phyloP scores from a whole-genome alignment of 2,329 filamentous ascomycete species.

The Xylariales sp. region DNA sequence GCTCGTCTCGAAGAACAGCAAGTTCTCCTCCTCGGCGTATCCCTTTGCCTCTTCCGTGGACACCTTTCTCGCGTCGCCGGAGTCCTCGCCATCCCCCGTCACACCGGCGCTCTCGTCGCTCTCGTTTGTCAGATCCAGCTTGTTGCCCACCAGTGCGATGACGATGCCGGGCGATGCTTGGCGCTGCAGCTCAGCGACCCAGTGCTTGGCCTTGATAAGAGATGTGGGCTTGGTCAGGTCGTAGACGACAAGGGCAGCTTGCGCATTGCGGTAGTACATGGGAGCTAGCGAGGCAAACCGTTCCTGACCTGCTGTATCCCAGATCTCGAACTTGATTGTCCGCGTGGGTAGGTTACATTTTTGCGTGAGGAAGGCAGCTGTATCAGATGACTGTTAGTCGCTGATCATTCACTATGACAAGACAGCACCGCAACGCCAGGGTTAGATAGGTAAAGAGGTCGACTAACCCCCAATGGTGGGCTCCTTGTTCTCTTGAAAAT shows the following conservation, averaged over 20 bases:
- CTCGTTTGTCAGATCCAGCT: constrained; percentile 79
- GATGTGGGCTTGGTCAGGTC: constrained; percentile 96
- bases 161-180: constrained; percentile 96
- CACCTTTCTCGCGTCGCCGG: constrained; percentile 78
- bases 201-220: constrained; percentile 95
- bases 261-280: constrained; percentile 99
- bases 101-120: constrained; percentile 46
- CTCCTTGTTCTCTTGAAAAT: constrained; percentile 99
- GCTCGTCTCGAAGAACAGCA: constrained; percentile 97
- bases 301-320: constrained; percentile 97
- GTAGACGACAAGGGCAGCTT: constrained; percentile 96
- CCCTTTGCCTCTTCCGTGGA: constrained; percentile 84
- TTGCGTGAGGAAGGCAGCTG: constrained; percentile 95
- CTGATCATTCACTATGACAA: too few relatives aligned
- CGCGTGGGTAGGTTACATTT: constrained; percentile 94
- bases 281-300: constrained; percentile 93
- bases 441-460: constrained; percentile 8
- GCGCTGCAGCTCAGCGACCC: constrained; percentile 94
- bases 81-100: constrained; percentile 49
- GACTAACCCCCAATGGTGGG: constrained; percentile 90
- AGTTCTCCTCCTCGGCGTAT: constrained; percentile 90
- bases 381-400: constrained; percentile 1
- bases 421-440: too few relatives aligned
- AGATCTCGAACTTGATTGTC: constrained; percentile 93
- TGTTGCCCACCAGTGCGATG: constrained; percentile 95